Evolutionary conservation across 129 eudicot genomes (phyloP).

Genomic region (Dittrichia graveolens): DNA sequence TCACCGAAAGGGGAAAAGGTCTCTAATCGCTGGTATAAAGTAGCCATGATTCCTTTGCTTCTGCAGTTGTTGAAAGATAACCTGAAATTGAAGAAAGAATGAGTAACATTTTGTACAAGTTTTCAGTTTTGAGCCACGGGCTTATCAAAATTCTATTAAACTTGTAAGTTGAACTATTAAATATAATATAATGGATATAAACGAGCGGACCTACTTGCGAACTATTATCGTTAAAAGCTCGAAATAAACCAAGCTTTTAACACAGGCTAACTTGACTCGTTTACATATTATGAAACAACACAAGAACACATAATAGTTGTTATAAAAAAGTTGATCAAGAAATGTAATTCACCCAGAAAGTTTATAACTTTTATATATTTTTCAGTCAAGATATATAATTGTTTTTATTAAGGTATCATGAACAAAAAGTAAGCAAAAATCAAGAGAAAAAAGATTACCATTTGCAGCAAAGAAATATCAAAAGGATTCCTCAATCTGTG

Average conservation of each 20-base stretch:
- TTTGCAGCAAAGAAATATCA: slow-evolving; percentile 34
- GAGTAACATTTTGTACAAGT: slow-evolving; percentile 5
- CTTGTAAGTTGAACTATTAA: neutral
- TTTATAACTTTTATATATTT: neutral
- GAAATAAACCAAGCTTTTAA: too few relatives aligned
- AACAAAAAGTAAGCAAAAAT: slow-evolving; percentile 1
- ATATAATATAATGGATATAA: too few relatives aligned
- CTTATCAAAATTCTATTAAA: neutral
- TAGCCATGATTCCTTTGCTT: slow-evolving; percentile 29
- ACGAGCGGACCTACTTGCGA: too few relatives aligned
- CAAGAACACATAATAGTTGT: neutral
- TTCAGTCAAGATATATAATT: neutral
- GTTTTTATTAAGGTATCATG: neutral
- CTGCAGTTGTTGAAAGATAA: slow-evolving; percentile 38
- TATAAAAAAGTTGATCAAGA: too few relatives aligned
- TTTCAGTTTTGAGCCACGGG: neutral
- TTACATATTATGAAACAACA: slow-evolving; percentile 19
- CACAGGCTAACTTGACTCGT: too few relatives aligned
- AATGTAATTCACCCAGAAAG: neutral
- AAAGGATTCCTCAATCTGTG: slow-evolving; percentile 22
- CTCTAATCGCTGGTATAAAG: slow-evolving; percentile 18
- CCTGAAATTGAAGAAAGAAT: neutral
- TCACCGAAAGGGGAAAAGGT: slow-evolving; percentile 21
- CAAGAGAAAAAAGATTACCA: slow-evolving; percentile 23
- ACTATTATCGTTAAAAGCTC: too few relatives aligned